Percentiles rank a stretch among this genome's conserved stretches.
Conservation (phyloP, 805 yeast genomes). For the Candida dajiaensis region DNA sequence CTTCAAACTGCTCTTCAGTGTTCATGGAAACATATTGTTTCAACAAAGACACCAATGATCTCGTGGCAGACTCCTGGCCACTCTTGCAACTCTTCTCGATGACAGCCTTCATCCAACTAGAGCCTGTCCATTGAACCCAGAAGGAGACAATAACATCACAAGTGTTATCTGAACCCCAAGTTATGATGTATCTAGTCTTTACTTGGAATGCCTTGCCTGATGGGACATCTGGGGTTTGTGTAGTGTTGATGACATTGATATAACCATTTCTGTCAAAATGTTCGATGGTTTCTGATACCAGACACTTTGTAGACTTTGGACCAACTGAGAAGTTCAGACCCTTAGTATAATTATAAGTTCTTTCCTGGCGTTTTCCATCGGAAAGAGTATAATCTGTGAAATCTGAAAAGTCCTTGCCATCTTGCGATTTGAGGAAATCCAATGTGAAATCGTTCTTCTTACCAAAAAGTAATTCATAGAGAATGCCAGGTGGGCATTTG, state of each 20-base stretch:
- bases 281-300: slow-evolving; percentile 54
- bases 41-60: slow-evolving; percentile 33
- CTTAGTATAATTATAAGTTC: slow-evolving; percentile 64
- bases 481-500: slow-evolving; percentile 71
- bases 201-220: slow-evolving; percentile 80
- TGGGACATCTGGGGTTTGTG: slow-evolving; percentile 91
- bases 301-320: slow-evolving; percentile 83
- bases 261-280: slow-evolving; percentile 46
- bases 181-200: slow-evolving; percentile 60
- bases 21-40: slow-evolving; percentile 22
- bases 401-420: slow-evolving; percentile 30
- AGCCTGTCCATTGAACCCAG: slow-evolving; percentile 82
- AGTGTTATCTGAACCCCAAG: slow-evolving; percentile 65
- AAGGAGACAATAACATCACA: slow-evolving; percentile 63
- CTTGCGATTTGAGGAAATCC: slow-evolving; percentile 35
- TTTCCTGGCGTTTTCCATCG: slow-evolving; percentile 35
- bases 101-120: slow-evolving; percentile 86
- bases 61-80: slow-evolving; percentile 69
- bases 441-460: slow-evolving; percentile 37
- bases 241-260: slow-evolving; percentile 55
- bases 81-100: slow-evolving; percentile 78
- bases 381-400: slow-evolving; percentile 29
- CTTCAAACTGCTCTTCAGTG: slow-evolving; percentile 10
- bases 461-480: slow-evolving; percentile 69
- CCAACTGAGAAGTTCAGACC: slow-evolving; percentile 81